Evolutionary conservation across 768 basidiomycete genomes (phyloP), one percentile per base, ranked within the genome.

Genomic region (Mrakia hoshinonis): DNA sequence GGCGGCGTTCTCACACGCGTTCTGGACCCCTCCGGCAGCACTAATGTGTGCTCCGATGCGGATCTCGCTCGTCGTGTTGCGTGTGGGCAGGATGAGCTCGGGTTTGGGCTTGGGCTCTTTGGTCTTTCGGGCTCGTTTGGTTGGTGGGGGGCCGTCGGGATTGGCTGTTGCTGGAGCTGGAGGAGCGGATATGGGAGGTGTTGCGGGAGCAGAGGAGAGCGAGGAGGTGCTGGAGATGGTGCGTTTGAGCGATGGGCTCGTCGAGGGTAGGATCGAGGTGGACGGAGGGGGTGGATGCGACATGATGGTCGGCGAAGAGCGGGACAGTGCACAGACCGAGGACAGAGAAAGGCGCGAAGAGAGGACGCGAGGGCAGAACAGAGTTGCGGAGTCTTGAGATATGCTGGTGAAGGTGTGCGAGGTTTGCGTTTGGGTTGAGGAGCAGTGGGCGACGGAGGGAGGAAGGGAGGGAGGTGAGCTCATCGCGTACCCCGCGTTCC

Each of bases 1-100:
- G 20, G 87, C 85, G 20, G 91, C 90, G 72, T 91, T 88, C 5
- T 84, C 68, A 22, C 91, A 79, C 0, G 89, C 79, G 68, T 89
- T 88, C 77, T 90, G 88, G 0, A 91, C 85, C 1, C 91, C 91
- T 3, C 90, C 90, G 0, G 87, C 85, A 11, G 88, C 84, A 18
- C 90, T 91, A 29, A 92, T 88, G 76, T 94, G 91, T 4, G 90
- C 90, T 1, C 91, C 91, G 15, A 92, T 55, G 26, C 43, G n/a
- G 70, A 71, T 38, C 15, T 15, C 15, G 43, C 69, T 67, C n/a
- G 68, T 47, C 29, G 58, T 62, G 68, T 51, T 69, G 9, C 68
- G n/a, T 6, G 68, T 0, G 24, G 68, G 68, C 7, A 58, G 49
- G 48, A 66, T 47, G 24, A 36, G 24, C 15, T n/a, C 29, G 4